These are phyloP conservation scores for Boletus coccyginus DNA, from an alignment of 768 basidiomycete species.

Conservation along the genomic window DNA sequence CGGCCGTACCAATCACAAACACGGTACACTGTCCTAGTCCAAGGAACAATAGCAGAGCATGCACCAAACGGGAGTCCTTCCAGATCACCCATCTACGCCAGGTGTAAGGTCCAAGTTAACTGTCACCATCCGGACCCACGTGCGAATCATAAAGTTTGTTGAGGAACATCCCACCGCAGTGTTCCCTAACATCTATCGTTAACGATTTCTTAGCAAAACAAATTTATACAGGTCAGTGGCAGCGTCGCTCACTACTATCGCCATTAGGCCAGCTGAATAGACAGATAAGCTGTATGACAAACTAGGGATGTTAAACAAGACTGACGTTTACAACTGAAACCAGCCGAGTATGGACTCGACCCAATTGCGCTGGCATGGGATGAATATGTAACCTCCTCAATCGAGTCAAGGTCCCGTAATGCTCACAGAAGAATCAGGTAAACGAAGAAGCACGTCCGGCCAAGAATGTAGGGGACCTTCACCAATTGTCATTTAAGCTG, in stretches of 20 bases:
- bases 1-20: conserved; percentile 8
- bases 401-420: background rate
- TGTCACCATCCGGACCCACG: conserved; percentile 11
- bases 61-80: conserved; percentile 15
- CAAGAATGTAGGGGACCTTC: conserved; percentile 23
- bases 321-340: conserved; percentile 12
- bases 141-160: conserved; percentile 21
- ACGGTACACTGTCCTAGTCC: conserved; percentile 20
- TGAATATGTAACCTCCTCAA: background rate
- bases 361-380: background rate
- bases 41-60: conserved; percentile 8
- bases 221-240: no score
- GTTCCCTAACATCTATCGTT: background rate
- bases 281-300: background rate
- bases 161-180: conserved; percentile 20
- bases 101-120: background rate
- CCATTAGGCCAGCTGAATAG: background rate
- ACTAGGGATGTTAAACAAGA: background rate
- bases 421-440: conserved; percentile 15
- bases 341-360: background rate
- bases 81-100: conserved; percentile 24
- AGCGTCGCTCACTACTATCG: conserved; percentile 4
- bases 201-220: background rate
- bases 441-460: conserved; percentile 9
- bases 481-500: background rate